These are phyloP conservation scores for Penicillium occitanis DNA, from an alignment of 2,329 filamentous ascomycete genomes.

Conservation along the genomic window DNA sequence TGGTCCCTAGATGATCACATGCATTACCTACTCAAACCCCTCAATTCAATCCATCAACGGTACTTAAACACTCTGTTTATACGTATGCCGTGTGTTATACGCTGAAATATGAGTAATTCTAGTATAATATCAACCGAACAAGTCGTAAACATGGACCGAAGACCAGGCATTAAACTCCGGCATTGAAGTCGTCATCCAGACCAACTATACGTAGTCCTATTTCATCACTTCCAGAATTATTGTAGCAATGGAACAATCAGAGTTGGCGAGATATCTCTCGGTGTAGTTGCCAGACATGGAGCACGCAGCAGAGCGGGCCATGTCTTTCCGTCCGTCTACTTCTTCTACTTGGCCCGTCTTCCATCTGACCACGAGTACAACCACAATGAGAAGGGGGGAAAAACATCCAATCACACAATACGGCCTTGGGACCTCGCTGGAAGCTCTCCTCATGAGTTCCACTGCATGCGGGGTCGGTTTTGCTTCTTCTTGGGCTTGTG, in stretches of 20 bases:
- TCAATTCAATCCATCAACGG: not conserved
- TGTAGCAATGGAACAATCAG: not conserved
- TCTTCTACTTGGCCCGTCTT: not conserved
- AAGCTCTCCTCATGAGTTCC: not conserved
- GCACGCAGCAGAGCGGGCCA: not conserved
- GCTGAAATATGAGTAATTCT: not conserved
- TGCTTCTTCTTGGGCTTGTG: not conserved
- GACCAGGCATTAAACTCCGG: not conserved
- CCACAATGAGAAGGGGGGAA: not conserved
- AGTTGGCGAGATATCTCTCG: not conserved
- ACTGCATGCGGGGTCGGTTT: not conserved
- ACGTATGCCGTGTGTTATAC: not conserved
- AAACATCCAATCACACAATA: not conserved
- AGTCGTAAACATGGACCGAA: not conserved
- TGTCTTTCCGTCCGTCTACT: conserved; percentile 20
- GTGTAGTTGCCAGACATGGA: not conserved
- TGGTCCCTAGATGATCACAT: not conserved
- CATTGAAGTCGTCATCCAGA: not conserved
- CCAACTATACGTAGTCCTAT: not conserved
- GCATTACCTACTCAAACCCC: not conserved
- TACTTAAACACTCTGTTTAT: not conserved
- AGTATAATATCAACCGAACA: not conserved
- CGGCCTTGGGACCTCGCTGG: not conserved
- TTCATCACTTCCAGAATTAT: not conserved
- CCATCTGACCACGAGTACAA: not conserved